These are phyloP conservation scores for Lodderomyces margitis DNA, from an alignment of 1,139 yeast genomes.

Conservation along the genomic window DNA sequence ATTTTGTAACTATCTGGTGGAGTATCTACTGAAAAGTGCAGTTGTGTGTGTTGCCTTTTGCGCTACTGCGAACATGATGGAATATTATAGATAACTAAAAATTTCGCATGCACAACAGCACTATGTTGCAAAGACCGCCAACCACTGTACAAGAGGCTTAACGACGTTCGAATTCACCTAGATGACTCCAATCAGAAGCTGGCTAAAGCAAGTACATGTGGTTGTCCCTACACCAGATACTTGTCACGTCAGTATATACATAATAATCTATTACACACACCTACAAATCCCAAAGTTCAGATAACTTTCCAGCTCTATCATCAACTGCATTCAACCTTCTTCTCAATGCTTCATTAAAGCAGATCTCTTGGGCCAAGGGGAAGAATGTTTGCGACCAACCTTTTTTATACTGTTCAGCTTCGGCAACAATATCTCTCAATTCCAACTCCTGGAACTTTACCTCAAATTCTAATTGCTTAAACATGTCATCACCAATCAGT, in stretches of 20 bases:
- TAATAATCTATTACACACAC: not conserved
- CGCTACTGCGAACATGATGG: no score
- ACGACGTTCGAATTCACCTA: no score
- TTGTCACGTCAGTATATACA: not conserved
- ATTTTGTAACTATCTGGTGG: no score
- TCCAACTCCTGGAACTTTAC: slow-evolving; percentile 79
- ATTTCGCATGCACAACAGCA: no score
- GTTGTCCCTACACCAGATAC: not conserved
- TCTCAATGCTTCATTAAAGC: slow-evolving; percentile 87
- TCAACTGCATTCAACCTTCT: slow-evolving; percentile 72
- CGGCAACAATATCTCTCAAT: slow-evolving; percentile 71
- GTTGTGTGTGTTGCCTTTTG: no score
- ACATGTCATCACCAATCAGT: slow-evolving; percentile 84
- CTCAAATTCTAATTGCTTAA: slow-evolving; percentile 76
- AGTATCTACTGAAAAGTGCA: no score
- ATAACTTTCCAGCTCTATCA: slow-evolving; percentile 47
- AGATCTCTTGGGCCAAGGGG: slow-evolving; percentile 81
- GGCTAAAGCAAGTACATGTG: no score
- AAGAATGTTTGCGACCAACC: slow-evolving; percentile 82
- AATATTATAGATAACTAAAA: no score
- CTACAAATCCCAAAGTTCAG: slow-evolving; percentile 47
- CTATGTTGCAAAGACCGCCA: no score
- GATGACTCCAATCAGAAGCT: no score
- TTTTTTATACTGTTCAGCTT: slow-evolving; percentile 68
- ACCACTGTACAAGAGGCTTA: no score